Base-by-base conservation (phyloP, 2,329 filamentous ascomycete genomes). In the Thelonectria olida region DNA sequence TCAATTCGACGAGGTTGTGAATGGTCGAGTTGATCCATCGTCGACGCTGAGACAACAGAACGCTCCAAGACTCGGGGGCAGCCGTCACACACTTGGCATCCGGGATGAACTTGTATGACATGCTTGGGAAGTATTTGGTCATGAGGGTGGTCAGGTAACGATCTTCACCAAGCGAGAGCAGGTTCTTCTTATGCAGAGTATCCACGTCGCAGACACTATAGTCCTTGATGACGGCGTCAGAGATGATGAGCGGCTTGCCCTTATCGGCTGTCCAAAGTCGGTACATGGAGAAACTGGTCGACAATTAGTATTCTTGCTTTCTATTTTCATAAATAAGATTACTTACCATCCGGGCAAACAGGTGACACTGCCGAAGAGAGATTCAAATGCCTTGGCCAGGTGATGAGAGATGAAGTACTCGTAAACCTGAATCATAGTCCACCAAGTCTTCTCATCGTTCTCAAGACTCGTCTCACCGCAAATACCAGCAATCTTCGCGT, bases 371-470 rank as follows among this genome's bases (percentile, higher is more conserved):
- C 94, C 96, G 74, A 99, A 99, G 62, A 99, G 87, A 62, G 93
- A 97, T 77, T 99, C 96, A 74, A 99, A 99, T 63, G 96, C 93
- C 82, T 99, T 99, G 55, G 96, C 85, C 76, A 99, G 82, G 79
- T 99, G 92, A 84, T 99, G 96, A 27, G 96, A 98, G 74, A 99
- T 99, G 78, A 94, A 99, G 83, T 99, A 99, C 78, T 99, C 96
- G 81, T 99, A 99, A 67, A 99, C 96, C 78, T 99, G 96, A 73
- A 99, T 99, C 96, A 99, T 99, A 12, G 96, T 99, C 92, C 93
- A 97, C 93, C 94, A 98, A 72, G 90, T 94, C 68, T 90, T 87
- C 72, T 97, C 93, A 76, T 97, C 95, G 73, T 99, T 99, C 76
- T 97, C 92, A 72, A 99, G 84, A 77, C 90, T 96, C 2, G 96